Conservation (phyloP, 2,329 filamentous ascomycete genomes). For the Fusarium sp. region DNA sequence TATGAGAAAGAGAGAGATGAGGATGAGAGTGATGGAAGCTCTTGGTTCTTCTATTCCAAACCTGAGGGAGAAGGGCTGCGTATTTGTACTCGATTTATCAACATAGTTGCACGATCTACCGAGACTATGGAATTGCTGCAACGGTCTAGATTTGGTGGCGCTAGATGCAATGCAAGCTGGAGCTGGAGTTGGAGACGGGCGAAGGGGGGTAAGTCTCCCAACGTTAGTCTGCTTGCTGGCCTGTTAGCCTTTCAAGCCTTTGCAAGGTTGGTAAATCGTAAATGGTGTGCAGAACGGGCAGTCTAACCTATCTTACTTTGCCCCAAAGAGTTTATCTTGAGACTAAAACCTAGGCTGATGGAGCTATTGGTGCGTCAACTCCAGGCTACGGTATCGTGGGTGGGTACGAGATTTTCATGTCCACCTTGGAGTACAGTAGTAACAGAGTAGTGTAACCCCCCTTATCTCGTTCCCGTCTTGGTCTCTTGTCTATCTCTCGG, state of each 20-base stretch:
- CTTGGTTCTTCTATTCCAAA: constrained; percentile 33
- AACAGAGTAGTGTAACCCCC: constrained; percentile 22
- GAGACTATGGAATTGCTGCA: constrained; percentile 15
- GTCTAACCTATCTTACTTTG: constrained; percentile 32
- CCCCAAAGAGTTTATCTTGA: constrained; percentile 35
- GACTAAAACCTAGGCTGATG: constrained; percentile 9
- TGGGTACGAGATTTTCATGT: constrained; percentile 36
- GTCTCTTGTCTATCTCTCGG: constrained; percentile 27
- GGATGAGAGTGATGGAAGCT: constrained; percentile 35
- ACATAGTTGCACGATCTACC: constrained; percentile 15
- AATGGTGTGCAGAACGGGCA: constrained; percentile 41
- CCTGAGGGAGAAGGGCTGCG: constrained; percentile 12
- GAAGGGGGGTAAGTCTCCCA: constrained; percentile 11
- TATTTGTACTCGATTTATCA: constrained; percentile 40
- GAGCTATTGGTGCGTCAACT: constrained; percentile 21
- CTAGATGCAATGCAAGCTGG: constrained; percentile 15
- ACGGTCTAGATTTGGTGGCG: constrained; percentile 41
- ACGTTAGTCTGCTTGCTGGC: neutral
- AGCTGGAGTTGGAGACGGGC: constrained; percentile 26
- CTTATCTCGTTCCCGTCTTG: constrained; percentile 36
- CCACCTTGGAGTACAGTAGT: constrained; percentile 14
- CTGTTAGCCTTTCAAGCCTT: constrained; percentile 6
- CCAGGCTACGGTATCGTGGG: constrained; percentile 26
- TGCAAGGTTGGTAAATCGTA: constrained; percentile 4
- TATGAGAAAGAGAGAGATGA: constrained; percentile 4